Evolutionary conservation across 495 filamentous ascomycete genomes (phyloP), one percentile per base, ranked within the genome.

Genomic region (Aspergillus egyptiacus): DNA sequence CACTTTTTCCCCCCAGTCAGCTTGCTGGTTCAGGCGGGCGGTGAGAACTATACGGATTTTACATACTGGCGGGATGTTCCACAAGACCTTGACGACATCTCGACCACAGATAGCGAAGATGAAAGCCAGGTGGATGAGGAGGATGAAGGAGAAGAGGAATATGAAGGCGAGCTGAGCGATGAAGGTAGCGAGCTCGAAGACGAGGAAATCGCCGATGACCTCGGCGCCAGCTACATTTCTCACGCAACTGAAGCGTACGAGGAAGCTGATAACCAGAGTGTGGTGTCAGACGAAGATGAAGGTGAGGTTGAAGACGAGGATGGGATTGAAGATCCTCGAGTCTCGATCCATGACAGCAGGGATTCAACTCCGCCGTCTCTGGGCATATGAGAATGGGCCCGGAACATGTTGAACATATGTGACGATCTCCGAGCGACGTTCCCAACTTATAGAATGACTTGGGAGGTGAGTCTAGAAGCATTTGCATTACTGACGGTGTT

Each of bases 1-100:
- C 93, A 97, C 66, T 96, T 95, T 71, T 97, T 97, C 65, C 93
- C 93, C 11, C 83, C 89, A 13, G 78, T 87, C 23, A 84, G 80
- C 57, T 77, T 83, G 28, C 73, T 90, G 9, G 80, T 93, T 10
- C 83, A 84, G 49, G 80, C 81, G 39, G 87, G 85, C 30, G 88
- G 84, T 35, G 89, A 94, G 61, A 85, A 89, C 31, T 94, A 83
- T 57, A 95, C 89, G 2, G 89, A 95, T 60, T 95, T 94, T 58
- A 86, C 79, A 25, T 94, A 88, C 61, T 95, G 89, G 89, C 71
- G 89, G 42, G 85, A 93, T 32, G 73, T 75, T 6, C 82, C 85
- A 9, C 71, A 83, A 18, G 84, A 87, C 36, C 59, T 90, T 20
- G 85, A 89, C 9, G 86, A 90, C 45, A 89, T 93, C 58, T 86